Percentiles rank a stretch among this genome's conserved stretches.
phyloP scores from a whole-genome alignment of 306 rosid species.

The Erythrophleum fordii region DNA sequence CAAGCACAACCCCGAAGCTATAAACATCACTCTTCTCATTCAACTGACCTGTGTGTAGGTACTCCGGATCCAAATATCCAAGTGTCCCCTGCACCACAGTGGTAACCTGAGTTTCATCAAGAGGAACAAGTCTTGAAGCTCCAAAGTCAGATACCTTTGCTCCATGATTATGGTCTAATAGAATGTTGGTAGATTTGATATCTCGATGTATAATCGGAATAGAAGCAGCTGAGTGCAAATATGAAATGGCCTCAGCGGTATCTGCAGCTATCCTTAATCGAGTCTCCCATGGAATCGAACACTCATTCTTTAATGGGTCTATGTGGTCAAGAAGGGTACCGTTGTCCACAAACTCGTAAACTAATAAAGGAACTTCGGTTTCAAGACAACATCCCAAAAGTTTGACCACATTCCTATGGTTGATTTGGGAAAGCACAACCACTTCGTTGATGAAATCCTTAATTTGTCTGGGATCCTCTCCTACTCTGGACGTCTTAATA shows the following conservation, averaged over 20 bases:
- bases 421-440: too few relatives aligned
- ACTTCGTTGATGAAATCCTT: constrained; percentile 30
- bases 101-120: too few relatives aligned
- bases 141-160: too few relatives aligned
- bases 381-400: constrained; percentile 38
- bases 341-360: constrained; percentile 38
- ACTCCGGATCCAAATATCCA: neutral
- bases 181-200: constrained; percentile 41
- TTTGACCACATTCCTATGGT: constrained; percentile 20
- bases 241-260: constrained; percentile 31
- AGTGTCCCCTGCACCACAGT: neutral
- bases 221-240: constrained; percentile 40
- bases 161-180: too few relatives aligned
- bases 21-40: constrained; percentile 12
- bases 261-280: constrained; percentile 41
- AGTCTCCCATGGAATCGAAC: constrained; percentile 18
- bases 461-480: neutral
- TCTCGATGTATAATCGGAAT: constrained; percentile 45
- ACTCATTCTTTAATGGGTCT: neutral
- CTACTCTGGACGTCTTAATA: constrained; percentile 15
- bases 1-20: neutral
- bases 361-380: constrained; percentile 35
- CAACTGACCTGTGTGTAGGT: too few relatives aligned
- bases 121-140: too few relatives aligned
- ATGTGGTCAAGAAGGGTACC: constrained; percentile 37